Conservation (phyloP, 352 stramenopile species). For the Phytophthora sojae region DNA sequence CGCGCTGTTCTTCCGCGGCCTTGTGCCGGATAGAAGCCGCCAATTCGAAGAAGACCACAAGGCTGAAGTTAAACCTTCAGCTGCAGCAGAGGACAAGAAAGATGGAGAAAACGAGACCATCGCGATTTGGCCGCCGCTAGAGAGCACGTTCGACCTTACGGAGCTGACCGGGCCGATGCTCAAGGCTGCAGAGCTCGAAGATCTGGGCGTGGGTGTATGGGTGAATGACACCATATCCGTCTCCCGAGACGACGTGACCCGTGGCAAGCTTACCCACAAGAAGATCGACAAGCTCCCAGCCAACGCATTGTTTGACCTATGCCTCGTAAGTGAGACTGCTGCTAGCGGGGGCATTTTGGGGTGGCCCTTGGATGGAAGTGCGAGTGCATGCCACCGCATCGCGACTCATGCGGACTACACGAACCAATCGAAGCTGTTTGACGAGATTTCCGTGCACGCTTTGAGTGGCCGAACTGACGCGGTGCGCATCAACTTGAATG, state of each 20-base stretch:
- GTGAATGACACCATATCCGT: conserved; percentile 80
- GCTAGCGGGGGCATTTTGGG: conserved; percentile 73
- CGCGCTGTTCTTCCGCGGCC: conserved; percentile 70
- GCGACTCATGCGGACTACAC: conserved; percentile 80
- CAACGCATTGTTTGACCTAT: conserved; percentile 80
- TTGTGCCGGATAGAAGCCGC: conserved; percentile 49
- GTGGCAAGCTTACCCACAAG: conserved; percentile 59
- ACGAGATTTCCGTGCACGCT: conserved; percentile 55
- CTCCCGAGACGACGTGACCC: conserved; percentile 70
- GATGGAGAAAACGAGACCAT: conserved; percentile 21
- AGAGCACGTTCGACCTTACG: conserved; percentile 54
- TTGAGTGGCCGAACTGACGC: conserved; percentile 52
- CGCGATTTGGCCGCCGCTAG: conserved; percentile 54
- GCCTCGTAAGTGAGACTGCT: conserved; percentile 74
- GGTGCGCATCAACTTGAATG: conserved; percentile 53
- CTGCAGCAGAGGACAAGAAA: neutral
- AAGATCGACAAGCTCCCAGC: conserved; percentile 67
- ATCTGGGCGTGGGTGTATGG: conserved; percentile 71
- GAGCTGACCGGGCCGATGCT: conserved; percentile 54
- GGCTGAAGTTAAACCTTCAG: neutral
- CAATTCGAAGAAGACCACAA: conserved; percentile 7
- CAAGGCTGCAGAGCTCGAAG: conserved; percentile 61
- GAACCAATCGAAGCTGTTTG: conserved; percentile 71
- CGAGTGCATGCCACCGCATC: conserved; percentile 53
- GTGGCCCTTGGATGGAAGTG: conserved; percentile 39